phyloP scores from a whole-genome alignment of 2,329 filamentous ascomycete genomes.

The Pseudonectria buxi region DNA sequence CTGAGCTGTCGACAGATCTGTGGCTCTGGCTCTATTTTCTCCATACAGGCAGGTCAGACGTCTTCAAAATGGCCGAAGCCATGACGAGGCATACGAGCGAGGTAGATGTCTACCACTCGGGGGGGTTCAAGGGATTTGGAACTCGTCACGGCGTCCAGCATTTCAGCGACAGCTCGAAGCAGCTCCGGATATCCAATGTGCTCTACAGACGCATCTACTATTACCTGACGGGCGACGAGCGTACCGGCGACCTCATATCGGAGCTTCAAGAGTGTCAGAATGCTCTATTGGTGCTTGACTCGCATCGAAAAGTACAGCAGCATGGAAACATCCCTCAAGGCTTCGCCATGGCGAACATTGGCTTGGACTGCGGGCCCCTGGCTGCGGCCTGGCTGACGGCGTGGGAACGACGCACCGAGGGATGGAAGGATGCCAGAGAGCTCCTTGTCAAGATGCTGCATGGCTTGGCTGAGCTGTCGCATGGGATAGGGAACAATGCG shows the following conservation, averaged over 20 bases:
- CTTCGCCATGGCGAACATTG: slow-evolving; percentile 13
- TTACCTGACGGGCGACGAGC: slow-evolving; percentile 51
- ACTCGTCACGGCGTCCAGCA: slow-evolving; percentile 58
- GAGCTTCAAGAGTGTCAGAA: slow-evolving; percentile 9
- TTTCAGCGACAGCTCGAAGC: slow-evolving; percentile 54
- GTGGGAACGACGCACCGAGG: slow-evolving; percentile 10
- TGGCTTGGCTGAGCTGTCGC: slow-evolving; percentile 4
- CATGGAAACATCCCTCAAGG: slow-evolving; percentile 9
- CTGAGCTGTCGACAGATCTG: slow-evolving; percentile 53
- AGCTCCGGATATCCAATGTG: slow-evolving; percentile 42
- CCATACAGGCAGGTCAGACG: slow-evolving; percentile 47
- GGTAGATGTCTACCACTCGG: slow-evolving; percentile 55
- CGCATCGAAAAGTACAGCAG: slow-evolving; percentile 12
- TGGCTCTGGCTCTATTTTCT: slow-evolving; percentile 58
- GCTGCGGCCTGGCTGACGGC: slow-evolving; percentile 12
- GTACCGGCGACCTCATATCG: slow-evolving; percentile 37
- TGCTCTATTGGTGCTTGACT: slow-evolving; percentile 8
- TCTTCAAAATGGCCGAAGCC: slow-evolving; percentile 52
- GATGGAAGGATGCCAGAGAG: slow-evolving; percentile 6
- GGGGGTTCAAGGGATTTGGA: slow-evolving; percentile 50
- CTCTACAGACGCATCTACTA: slow-evolving; percentile 43
- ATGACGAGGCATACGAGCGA: slow-evolving; percentile 52
- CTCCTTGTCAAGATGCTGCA: slow-evolving; percentile 8
- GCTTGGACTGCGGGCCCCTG: slow-evolving; percentile 12
- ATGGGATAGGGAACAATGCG: slow-evolving; percentile 12